Evolutionary conservation across 73 alveolate species (phyloP).

Genomic region (Paramecium caudatum): DNA sequence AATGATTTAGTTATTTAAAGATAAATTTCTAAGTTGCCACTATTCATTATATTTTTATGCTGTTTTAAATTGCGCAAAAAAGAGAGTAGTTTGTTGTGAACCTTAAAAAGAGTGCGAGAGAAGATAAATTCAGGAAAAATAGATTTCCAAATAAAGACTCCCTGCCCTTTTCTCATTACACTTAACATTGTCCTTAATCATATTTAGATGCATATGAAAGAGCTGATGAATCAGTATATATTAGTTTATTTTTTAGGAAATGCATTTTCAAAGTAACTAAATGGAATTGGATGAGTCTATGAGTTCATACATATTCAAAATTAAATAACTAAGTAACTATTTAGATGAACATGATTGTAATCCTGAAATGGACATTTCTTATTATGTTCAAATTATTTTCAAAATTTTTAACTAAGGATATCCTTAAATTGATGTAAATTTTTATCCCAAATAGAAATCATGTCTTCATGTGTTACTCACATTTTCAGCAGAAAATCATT

Average conservation of each 20-base stretch:
- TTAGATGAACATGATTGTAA: constrained; percentile 20
- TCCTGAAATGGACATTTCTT: background rate
- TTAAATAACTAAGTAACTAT: background rate
- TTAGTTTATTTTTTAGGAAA: background rate
- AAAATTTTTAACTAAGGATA: background rate
- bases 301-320: background rate
- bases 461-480: background rate
- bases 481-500: constrained; percentile 31
- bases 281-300: background rate
- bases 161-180: background rate
- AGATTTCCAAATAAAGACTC: background rate
- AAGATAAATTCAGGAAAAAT: constrained; percentile 34
- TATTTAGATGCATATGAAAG: constrained; percentile 22
- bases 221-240: background rate
- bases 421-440: constrained; percentile 27
- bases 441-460: background rate
- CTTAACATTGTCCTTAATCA: background rate
- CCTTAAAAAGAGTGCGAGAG: constrained; percentile 1
- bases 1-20: background rate
- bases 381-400: background rate
- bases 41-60: background rate
- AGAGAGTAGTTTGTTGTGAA: background rate
- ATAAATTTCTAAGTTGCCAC: background rate
- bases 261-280: background rate
- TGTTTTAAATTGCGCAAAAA: background rate